Base-by-base conservation (phyloP, 2,329 filamentous ascomycete genomes). In the Lecanoromycetidae sp. region DNA sequence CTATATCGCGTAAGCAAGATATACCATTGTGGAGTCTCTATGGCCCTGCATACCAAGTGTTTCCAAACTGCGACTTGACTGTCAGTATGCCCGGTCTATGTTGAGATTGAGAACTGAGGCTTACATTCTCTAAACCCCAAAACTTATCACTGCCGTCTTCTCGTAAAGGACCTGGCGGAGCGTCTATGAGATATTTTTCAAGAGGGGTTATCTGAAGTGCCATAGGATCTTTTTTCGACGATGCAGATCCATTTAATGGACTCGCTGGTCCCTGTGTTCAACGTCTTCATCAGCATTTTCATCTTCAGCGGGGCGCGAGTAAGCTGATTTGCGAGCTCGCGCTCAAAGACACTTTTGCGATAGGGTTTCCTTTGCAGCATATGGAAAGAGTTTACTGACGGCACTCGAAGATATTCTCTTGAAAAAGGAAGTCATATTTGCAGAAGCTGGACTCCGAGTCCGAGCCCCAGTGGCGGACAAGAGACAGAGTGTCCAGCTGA, bases 101-200 rank as follows among this genome's bases (percentile, higher is more conserved):
- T 23, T 23, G n/a, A 29, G 19, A 23, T 44, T 40, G 10, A 17
- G 5, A 20, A 19, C 19, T 29, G 23, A 40, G 36, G 72, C 85
- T 68, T 74, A 96, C 90, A 69, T 98, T 98, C 68, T 98, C 91
- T 63, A 96, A 82, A 13, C 91, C 91, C 68, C 93, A 96, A 70
- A 94, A 98, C 70, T 94, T 94, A 70, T 96, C 91, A 62, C 85
- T 94, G 45, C 91, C 91, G 66, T 96, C 88, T 56, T 76, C 72
- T 59, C 87, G 80, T 56, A 93, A 69, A 2, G 88, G 80, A 3
- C 87, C 88, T 7, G 38, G 37, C 35, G 44, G 44, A 50, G 85
- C 80, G 65, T 86, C 82, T 57, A 80, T 76, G 26, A 98, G 74
- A 73, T 93, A 83, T 71, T 87, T 79, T 65, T 82, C 77, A 27